Evolutionary conservation across 305 asterid genomes (phyloP), one percentile per base, ranked within the genome.

Genomic region (Solanum hybrid): DNA sequence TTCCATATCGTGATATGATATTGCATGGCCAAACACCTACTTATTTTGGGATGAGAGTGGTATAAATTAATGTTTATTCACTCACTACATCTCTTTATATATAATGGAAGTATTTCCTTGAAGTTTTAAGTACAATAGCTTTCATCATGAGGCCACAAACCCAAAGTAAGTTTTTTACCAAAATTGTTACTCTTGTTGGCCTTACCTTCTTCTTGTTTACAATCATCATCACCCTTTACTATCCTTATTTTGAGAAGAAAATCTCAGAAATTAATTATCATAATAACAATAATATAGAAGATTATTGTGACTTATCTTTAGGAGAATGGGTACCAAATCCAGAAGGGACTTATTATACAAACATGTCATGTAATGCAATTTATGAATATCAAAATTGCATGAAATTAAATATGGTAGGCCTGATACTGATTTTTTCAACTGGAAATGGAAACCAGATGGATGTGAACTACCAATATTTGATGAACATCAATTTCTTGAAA

Each of bases 341-440:
- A 15, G 88, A 87, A 27, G 90, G 87, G 13, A 93, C 94, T 34
- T 92, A 91, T 40, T 93, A 92, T 88, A 94, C 93, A 36, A 93
- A 92, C 75, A 42, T 10, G 51, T 88, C 91, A 19, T 92, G 93
- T 75, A 89, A 92, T 86, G 92, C 91, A 40, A 93, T 89, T 22
- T 92, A 93, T 4, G 93, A 94, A 90, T 93, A 88, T 66, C 95
- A 92, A 78, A 94, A 94, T 77, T 94, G 95, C 91, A 91, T 94
- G 93, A 31, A 31, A 31, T 31, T 31, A 94, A 93, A 10, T 38
- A 38, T 38, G 94, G 95, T 24, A 90, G 95, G 64, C 95, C 94
- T 4, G 95, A 94, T 82, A 6, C 88, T 0, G 93, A 60, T 22
- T 94, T 90, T 90, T 56, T 94, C 92, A 92, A 90, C 27, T 94